A percentile compares a stretch with the other conserved stretches of the same genome.
Evolutionary conservation across 805 yeast species (phyloP).

Genomic region (Ogataea sp.): DNA sequence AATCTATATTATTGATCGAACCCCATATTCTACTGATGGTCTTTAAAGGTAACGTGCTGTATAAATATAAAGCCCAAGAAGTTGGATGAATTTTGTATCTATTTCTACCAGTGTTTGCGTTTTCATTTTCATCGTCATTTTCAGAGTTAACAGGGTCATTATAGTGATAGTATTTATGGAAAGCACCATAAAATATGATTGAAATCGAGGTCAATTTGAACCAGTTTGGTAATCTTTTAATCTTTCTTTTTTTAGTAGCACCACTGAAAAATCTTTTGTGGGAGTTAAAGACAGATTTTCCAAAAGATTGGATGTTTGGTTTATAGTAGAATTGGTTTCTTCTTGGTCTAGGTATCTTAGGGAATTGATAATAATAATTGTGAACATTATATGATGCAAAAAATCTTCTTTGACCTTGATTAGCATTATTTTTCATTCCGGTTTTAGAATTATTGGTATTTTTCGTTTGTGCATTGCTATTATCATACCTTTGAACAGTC

Average conservation of each 20-base stretch:
- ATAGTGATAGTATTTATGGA: conserved; percentile 30
- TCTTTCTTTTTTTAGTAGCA: neutral
- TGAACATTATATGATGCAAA: neutral
- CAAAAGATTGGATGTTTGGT: conserved; percentile 8
- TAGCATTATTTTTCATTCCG: no score
- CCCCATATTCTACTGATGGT: conserved; percentile 96
- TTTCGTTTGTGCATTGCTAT: neutral
- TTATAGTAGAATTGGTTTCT: conserved; percentile 42
- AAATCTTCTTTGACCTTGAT: conserved; percentile 3
- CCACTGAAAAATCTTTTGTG: conserved; percentile 7
- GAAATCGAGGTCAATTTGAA: conserved; percentile 49
- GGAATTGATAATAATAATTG: conserved; percentile 32
- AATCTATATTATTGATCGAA: conserved; percentile 65
- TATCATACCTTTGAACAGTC: conserved; percentile 3
- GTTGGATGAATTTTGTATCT: conserved; percentile 43
- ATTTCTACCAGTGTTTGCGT: no score
- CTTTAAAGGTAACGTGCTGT: conserved; percentile 84
- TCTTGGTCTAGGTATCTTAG: conserved; percentile 50
- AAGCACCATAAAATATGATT: conserved; percentile 46
- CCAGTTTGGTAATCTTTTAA: conserved; percentile 27
- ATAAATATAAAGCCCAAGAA: conserved; percentile 86
- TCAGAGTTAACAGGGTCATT: conserved; percentile 10
- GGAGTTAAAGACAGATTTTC: conserved; percentile 12
- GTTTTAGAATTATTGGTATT: neutral
- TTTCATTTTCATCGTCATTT: conserved; percentile 20